Evolutionary conservation across 2,329 filamentous ascomycete genomes (phyloP).

Genomic region (Claviceps monticola): DNA sequence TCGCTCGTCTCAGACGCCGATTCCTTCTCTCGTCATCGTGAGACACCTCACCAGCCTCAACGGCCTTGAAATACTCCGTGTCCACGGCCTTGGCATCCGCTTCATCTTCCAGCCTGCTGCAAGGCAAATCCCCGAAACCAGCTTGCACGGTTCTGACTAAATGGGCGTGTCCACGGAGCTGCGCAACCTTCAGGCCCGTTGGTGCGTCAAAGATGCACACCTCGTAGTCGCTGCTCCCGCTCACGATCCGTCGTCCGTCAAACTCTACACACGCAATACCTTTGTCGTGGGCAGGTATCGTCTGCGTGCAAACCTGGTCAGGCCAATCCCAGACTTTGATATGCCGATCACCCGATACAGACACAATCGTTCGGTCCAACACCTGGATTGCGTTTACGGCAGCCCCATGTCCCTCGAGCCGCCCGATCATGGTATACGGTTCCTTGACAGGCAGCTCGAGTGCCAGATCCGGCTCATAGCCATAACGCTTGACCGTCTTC

Average conservation of each 20-base stretch:
- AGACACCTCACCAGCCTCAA: conserved; percentile 35
- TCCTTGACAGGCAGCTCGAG: conserved; percentile 38
- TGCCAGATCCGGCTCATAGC: conserved; percentile 33
- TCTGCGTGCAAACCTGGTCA: conserved; percentile 60
- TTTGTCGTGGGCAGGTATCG: conserved; percentile 77
- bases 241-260: conserved; percentile 84
- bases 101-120: conserved; percentile 61
- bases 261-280: conserved; percentile 97
- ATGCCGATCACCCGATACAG: conserved; percentile 82
- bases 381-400: conserved; percentile 96
- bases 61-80: conserved; percentile 51
- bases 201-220: conserved; percentile 87
- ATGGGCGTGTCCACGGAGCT: conserved; percentile 65
- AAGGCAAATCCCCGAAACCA: conserved; percentile 78
- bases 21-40: conserved; percentile 19
- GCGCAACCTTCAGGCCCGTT: conserved; percentile 79
- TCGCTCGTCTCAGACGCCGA: conserved; percentile 32
- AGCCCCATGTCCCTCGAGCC: conserved; percentile 69
- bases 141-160: conserved; percentile 92
- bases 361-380: conserved; percentile 72
- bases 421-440: conserved; percentile 65
- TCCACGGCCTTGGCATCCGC: conserved; percentile 62
- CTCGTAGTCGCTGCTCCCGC: conserved; percentile 89
- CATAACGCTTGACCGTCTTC: conserved; percentile 37
- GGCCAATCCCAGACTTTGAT: conserved; percentile 94